Evolutionary conservation across 345 rosid species (phyloP), one percentile per base, ranked within the genome.

Genomic region (Arabis alpina): DNA sequence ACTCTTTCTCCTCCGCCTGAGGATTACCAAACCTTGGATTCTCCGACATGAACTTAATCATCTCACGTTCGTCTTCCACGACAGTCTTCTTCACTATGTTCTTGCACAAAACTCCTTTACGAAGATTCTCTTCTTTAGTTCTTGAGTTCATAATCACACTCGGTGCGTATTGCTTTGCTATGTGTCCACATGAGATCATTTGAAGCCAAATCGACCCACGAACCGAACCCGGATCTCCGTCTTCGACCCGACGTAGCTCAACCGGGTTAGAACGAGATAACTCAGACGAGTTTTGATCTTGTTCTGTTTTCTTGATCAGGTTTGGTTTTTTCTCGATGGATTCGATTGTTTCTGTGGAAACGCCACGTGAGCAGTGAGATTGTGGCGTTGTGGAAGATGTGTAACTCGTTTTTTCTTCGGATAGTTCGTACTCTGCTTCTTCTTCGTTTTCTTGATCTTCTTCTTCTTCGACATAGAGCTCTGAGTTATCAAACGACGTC

Each of bases 1-100:
- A 90, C 81, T 93, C 92, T 53, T 90, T 93, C 54, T 90, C 98
- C 76, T 87, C 85, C 12, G 80, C 71, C 55, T 90, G 98, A 11
- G 81, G 55, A 78, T 86, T 90, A 19, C 97, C 93, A 32, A 93
- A 88, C 85, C 98, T 88, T 5, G 97, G 98, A 78, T 93, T 91
- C 85, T 93, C 98, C 36, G 97, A 86, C 92, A 93, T 90, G 82
- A 61, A 87, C 16, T 54, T 74, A 3, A 90, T 88, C 79, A 91
- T 88, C 30, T 55, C 73, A 10, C 62, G 69, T 48, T 80, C 87
- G 61, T 77, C 85, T 28, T 85, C 88, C 2, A 80, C 87, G 6
- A 57, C 74, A 54, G 69, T 80, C 53, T 74, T 84, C 25, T 65
- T 61, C 8, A 85, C 89, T 6, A 47, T 9, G 61, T 68, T 75